Evolutionary conservation across 768 basidiomycete species (phyloP).

Genomic region (Amanita rubescens): DNA sequence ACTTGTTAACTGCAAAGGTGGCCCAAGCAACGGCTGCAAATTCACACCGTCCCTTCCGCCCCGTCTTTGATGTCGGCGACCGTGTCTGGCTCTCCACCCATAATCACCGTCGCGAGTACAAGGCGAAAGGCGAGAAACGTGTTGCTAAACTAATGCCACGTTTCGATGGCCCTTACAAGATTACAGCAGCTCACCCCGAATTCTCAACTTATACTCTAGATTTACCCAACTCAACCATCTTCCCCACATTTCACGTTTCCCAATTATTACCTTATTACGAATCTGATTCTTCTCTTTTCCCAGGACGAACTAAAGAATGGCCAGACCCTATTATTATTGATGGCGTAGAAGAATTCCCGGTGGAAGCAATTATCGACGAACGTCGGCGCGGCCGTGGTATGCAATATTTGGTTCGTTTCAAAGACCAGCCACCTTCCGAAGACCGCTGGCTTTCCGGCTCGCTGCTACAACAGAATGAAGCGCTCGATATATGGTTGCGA

Average conservation of each 20-base stretch:
- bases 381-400: not conserved
- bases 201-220: constrained; percentile 9
- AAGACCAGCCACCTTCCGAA: constrained; percentile 3
- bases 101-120: no score
- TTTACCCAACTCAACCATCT: constrained; percentile 2
- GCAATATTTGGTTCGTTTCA: constrained; percentile 16
- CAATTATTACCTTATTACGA: constrained; percentile 1
- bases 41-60: not conserved
- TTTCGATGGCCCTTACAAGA: constrained; percentile 14
- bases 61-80: not conserved
- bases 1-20: no score
- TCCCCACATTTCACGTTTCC: constrained; percentile 5
- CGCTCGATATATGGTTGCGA: constrained; percentile 22
- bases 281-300: constrained; percentile 1
- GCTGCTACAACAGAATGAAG: constrained; percentile 20
- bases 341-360: constrained; percentile 6
- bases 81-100: no score
- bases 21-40: no score
- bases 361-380: constrained; percentile 7
- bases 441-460: constrained; percentile 26
- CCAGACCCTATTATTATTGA: constrained; percentile 3
- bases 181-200: not conserved
- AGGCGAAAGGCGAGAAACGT: no score
- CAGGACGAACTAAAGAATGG: not conserved
- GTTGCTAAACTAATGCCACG: not conserved